Evolutionary conservation across 768 basidiomycete species (phyloP).

Genomic region (Gloeopeniophorella convolvens): DNA sequence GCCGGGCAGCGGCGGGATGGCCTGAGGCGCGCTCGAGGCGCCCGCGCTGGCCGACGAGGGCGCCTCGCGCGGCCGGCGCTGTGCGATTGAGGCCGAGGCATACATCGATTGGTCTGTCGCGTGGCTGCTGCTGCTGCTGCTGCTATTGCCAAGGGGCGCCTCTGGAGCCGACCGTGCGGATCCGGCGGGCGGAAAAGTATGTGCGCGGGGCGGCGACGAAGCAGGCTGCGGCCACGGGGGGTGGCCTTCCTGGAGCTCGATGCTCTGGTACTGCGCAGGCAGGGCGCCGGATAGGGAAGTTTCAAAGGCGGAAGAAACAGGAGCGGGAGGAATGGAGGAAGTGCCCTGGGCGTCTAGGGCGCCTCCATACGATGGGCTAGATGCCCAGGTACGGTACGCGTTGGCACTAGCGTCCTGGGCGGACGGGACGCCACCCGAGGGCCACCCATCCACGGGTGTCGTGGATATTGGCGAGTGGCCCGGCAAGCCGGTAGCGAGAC

Average conservation of each 20-base stretch:
- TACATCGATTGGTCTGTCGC: constrained; percentile 22
- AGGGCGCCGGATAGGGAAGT: constrained; percentile 15
- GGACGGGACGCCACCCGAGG: constrained; percentile 6
- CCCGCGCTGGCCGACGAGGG: constrained; percentile 26
- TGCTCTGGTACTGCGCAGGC: constrained; percentile 9
- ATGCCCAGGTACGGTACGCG: constrained; percentile 17
- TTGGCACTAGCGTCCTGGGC: constrained; percentile 12
- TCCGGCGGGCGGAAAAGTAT: constrained; percentile 9
- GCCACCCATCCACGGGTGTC: constrained; percentile 9
- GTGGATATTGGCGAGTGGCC: constrained; percentile 8
- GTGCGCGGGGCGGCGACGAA: constrained; percentile 11
- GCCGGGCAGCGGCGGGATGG: constrained; percentile 46
- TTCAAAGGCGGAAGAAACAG: constrained; percentile 12
- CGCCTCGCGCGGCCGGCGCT: constrained; percentile 20
- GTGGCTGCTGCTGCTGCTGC: constrained; percentile 4
- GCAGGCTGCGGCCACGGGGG: constrained; percentile 17
- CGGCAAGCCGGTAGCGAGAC: constrained; percentile 4
- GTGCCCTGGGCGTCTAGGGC: constrained; percentile 13
- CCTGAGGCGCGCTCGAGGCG: constrained; percentile 26
- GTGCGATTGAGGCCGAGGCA: constrained; percentile 22
- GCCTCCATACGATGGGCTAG: constrained; percentile 8
- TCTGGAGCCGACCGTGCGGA: constrained; percentile 9
- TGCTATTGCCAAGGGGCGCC: not conserved
- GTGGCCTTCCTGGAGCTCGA: constrained; percentile 15
- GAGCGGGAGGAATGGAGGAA: constrained; percentile 4